Conservation (phyloP, 805 yeast genomes). For the Candida glaebosa region DNA sequence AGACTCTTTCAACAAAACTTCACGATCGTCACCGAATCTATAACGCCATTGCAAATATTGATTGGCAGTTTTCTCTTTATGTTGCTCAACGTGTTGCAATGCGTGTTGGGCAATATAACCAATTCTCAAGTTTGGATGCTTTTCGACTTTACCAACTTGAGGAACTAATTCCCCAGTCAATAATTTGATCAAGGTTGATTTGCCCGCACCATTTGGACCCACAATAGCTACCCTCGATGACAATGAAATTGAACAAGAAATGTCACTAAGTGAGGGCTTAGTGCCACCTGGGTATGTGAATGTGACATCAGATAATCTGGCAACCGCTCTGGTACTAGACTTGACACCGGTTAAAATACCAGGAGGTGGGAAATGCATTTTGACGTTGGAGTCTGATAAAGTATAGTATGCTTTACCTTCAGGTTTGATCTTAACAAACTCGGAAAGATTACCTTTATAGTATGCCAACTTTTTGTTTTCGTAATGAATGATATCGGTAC, state of each 20-base stretch:
- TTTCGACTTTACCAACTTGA: constrained; percentile 84
- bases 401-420: constrained; percentile 97
- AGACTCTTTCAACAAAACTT: constrained; percentile 88
- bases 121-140: constrained; percentile 96
- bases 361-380: constrained; percentile 98
- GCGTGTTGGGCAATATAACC: constrained; percentile 99
- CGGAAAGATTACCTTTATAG: constrained; percentile 94
- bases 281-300: constrained; percentile 87
- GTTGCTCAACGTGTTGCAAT: constrained; percentile 93
- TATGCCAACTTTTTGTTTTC: constrained; percentile 92
- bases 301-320: constrained; percentile 79
- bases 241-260: constrained; percentile 85
- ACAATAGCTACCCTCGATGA: constrained; percentile 96
- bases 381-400: constrained; percentile 84
- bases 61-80: constrained; percentile 95
- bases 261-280: constrained; percentile 74
- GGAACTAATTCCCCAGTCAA: constrained; percentile 92
- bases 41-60: constrained; percentile 99
- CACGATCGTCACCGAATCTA: constrained; percentile 97
- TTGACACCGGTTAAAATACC: constrained; percentile 97
- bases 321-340: constrained; percentile 91
- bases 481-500: constrained; percentile 95
- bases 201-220: constrained; percentile 99
- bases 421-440: constrained; percentile 86
- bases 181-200: constrained; percentile 89